Conservation (phyloP, 2,329 filamentous ascomycete genomes). For the Neoascochyta sp. region DNA sequence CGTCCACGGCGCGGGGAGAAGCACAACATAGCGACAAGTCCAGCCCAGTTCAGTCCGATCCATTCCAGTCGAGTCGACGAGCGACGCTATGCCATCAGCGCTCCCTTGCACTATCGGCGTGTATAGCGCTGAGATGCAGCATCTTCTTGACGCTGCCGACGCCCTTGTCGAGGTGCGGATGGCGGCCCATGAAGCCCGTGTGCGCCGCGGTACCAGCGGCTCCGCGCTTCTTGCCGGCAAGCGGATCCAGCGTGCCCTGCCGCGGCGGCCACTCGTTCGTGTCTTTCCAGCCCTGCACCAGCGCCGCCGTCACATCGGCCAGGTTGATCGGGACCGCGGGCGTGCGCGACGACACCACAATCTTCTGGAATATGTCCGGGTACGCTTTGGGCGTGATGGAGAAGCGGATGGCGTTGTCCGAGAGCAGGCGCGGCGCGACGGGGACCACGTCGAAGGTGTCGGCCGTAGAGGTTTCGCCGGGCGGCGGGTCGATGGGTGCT, state of each 20-base stretch:
- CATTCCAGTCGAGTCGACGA: too few relatives aligned
- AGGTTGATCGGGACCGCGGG: constrained; percentile 88
- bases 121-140: too few relatives aligned
- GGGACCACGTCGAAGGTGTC: constrained; percentile 56
- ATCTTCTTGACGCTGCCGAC: constrained; percentile 46
- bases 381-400: constrained; percentile 73
- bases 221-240: constrained; percentile 38
- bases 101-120: too few relatives aligned
- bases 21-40: too few relatives aligned
- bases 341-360: constrained; percentile 73
- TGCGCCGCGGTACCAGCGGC: constrained; percentile 4
- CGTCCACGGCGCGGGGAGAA: too few relatives aligned
- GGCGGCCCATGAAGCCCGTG: constrained; percentile 33
- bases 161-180: constrained; percentile 43
- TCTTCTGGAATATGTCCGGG: constrained; percentile 81
- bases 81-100: too few relatives aligned
- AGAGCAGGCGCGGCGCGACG: constrained; percentile 67
- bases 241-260: constrained; percentile 48
- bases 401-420: constrained; percentile 70
- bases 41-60: too few relatives aligned
- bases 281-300: constrained; percentile 87
- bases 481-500: constrained; percentile 7
- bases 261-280: constrained; percentile 90
- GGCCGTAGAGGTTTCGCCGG: constrained; percentile 4
- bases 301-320: constrained; percentile 70